These are phyloP conservation scores for Fusarium secorum DNA, from an alignment of 2,329 filamentous ascomycete species.

Conservation along the genomic window DNA sequence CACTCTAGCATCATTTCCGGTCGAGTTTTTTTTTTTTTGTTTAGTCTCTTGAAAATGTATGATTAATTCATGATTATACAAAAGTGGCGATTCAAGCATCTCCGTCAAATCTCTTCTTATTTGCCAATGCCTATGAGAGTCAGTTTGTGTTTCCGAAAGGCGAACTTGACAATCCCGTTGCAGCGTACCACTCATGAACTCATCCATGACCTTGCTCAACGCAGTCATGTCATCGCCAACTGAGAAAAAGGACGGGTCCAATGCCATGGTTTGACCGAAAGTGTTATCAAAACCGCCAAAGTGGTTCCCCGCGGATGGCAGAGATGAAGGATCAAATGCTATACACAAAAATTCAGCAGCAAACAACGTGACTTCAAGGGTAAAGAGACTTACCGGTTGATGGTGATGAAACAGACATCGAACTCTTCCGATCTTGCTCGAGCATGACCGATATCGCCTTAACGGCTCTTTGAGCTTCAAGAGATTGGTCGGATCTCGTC, in stretches of 20 bases:
- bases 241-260: slow-evolving; percentile 19
- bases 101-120: neutral
- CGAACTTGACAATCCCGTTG: neutral
- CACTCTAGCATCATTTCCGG: neutral
- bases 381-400: neutral
- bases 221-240: neutral
- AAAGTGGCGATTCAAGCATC: neutral
- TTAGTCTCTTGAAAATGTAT: neutral
- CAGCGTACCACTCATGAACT: slow-evolving; percentile 4
- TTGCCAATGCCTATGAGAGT: neutral
- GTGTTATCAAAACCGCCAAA: slow-evolving; percentile 11
- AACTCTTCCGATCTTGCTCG: neutral
- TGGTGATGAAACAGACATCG: neutral
- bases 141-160: neutral
- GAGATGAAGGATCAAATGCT: neutral
- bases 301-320: neutral
- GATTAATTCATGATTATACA: neutral
- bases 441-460: slow-evolving; percentile 9
- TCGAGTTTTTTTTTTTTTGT: neutral
- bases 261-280: slow-evolving; percentile 16
- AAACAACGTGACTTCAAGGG: neutral
- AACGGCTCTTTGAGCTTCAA: slow-evolving; percentile 4
- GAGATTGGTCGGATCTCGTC: neutral
- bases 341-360: neutral
- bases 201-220: slow-evolving; percentile 8